Evolutionary conservation across 75 land plant species (phyloP).

Genomic region (Adiantum capillusveneris): DNA sequence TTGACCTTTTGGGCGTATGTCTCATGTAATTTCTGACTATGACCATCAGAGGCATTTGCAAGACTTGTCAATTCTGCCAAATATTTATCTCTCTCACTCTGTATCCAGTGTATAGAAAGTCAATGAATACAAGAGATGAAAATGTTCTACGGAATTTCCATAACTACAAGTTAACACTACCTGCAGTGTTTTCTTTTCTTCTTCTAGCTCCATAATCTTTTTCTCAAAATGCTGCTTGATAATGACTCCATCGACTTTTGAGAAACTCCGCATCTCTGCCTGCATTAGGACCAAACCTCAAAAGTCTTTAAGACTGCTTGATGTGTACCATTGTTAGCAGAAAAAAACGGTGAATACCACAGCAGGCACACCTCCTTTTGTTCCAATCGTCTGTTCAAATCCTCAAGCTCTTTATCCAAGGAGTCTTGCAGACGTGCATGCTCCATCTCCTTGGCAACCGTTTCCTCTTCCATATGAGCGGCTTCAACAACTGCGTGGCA

Average conservation of each 20-base stretch:
- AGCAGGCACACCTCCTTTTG: slow-evolving; percentile 82
- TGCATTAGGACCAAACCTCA: too few species aligned
- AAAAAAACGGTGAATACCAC: too few species aligned
- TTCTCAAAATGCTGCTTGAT: slow-evolving; percentile 96
- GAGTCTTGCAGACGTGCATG: slow-evolving; percentile 67
- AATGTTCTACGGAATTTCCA: too few species aligned
- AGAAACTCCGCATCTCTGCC: slow-evolving; percentile 90
- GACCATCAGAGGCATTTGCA: slow-evolving; percentile 56
- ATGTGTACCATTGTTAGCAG: too few species aligned
- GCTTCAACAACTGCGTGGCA: slow-evolving; percentile 10
- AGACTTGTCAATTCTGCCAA: slow-evolving; percentile 57
- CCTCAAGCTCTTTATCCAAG: slow-evolving; percentile 73
- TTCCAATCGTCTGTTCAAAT: slow-evolving; percentile 73
- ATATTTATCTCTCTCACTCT: slow-evolving; percentile 80
- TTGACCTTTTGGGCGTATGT: slow-evolving; percentile 74
- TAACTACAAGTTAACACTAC: too few species aligned
- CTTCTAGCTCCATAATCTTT: slow-evolving; percentile 85
- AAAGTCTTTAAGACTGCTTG: too few species aligned
- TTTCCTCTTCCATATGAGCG: slow-evolving; percentile 55
- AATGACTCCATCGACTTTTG: slow-evolving; percentile 50
- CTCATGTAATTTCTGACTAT: slow-evolving; percentile 74
- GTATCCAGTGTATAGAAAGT: slow-evolving; percentile 3
- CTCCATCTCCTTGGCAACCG: slow-evolving; percentile 60
- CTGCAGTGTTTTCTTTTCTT: slow-evolving; percentile 76
- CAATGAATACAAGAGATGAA: too few species aligned